Evolutionary conservation across 169 alveolate species (phyloP).

Genomic region (Babesia ovata): DNA sequence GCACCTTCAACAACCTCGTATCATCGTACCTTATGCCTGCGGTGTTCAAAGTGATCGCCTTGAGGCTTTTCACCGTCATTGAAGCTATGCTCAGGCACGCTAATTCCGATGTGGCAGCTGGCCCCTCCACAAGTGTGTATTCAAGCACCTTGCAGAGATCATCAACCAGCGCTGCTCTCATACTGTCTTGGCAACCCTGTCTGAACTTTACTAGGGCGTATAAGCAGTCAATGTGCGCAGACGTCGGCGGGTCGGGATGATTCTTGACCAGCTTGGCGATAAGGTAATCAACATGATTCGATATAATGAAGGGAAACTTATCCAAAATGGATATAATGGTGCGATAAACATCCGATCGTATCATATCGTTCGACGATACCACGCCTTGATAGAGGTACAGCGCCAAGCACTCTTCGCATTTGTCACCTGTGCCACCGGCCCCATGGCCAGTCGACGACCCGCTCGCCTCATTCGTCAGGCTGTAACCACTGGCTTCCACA

Average conservation of each 20-base stretch:
- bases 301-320: conserved; percentile 20
- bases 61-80: conserved; percentile 44
- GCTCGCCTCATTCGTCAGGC: conserved; percentile 1
- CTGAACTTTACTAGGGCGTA: conserved; percentile 29
- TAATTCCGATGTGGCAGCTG: conserved; percentile 22
- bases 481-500: not conserved
- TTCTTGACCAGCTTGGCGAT: conserved; percentile 29
- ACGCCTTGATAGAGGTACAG: conserved; percentile 37
- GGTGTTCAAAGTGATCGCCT: conserved; percentile 13
- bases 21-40: conserved; percentile 20
- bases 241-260: conserved; percentile 32
- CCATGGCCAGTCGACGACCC: too few species aligned
- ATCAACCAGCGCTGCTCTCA: conserved; percentile 10
- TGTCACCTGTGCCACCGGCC: conserved; percentile 5
- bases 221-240: conserved; percentile 46
- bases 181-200: not conserved
- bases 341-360: conserved; percentile 30
- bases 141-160: conserved; percentile 30
- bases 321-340: conserved; percentile 15
- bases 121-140: not conserved
- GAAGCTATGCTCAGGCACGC: conserved; percentile 53
- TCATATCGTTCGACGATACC: conserved; percentile 13
- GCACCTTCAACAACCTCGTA: conserved; percentile 1
- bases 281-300: conserved; percentile 14
- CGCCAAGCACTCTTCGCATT: conserved; percentile 25